A percentile compares a stretch with the other conserved stretches of the same genome.
Evolutionary conservation across 83 land plant genomes (phyloP).

Genomic region (Thuja plicata): DNA sequence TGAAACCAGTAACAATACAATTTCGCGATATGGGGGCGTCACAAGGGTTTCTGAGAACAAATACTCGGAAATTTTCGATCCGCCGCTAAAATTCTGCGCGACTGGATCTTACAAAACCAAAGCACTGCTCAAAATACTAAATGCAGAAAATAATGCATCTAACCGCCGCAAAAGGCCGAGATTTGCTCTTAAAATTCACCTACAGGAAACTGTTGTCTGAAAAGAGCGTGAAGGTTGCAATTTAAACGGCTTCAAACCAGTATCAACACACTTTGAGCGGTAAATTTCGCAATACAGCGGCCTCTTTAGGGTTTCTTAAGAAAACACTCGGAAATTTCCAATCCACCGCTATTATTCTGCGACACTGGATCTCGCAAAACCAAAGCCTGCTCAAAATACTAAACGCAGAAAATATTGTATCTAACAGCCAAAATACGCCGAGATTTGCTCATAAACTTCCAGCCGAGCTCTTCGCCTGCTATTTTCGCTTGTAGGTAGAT

Average conservation of each 20-base stretch:
- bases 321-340: not conserved
- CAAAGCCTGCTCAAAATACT: not conserved
- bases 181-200: not conserved
- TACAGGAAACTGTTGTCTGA: not conserved
- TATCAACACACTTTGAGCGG: no score
- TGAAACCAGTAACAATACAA: not conserved
- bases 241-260: no score
- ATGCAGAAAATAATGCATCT: not conserved
- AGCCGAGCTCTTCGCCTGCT: not conserved
- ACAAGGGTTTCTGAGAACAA: not conserved
- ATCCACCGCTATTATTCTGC: not conserved
- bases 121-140: not conserved
- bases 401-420: not conserved
- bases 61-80: not conserved
- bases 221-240: no score
- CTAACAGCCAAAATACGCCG: not conserved
- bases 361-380: not conserved
- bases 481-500: not conserved
- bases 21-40: no score
- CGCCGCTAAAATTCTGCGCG: not conserved
- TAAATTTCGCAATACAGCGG: not conserved
- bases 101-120: not conserved
- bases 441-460: not conserved
- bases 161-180: not conserved
- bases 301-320: not conserved